phyloP scores from a whole-genome alignment of 805 yeast species.

The Candida xyloterini region DNA sequence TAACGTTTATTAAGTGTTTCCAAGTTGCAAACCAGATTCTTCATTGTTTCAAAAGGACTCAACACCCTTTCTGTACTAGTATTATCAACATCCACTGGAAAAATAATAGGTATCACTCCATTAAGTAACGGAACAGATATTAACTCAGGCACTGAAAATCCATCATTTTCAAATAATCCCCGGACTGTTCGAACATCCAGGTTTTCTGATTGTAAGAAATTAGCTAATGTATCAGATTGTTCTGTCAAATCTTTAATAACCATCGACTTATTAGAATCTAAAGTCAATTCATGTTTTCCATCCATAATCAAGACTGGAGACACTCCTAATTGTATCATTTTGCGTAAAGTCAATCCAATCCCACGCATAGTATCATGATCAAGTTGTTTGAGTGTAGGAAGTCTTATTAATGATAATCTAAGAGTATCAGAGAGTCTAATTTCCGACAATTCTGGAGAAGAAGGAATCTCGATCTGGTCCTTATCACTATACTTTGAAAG shows the following conservation, averaged over 20 bases:
- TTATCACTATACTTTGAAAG: constrained; percentile 21
- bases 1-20: constrained; percentile 21
- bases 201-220: constrained; percentile 18
- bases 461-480: constrained; percentile 7
- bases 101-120: constrained; percentile 57
- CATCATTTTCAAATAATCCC: constrained; percentile 36
- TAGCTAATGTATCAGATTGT: constrained; percentile 23
- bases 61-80: constrained; percentile 31
- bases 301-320: constrained; percentile 70
- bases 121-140: constrained; percentile 41
- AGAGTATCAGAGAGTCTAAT: constrained; percentile 37
- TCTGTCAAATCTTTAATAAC: constrained; percentile 21
- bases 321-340: constrained; percentile 62
- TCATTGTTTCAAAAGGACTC: constrained; percentile 40
- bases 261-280: constrained; percentile 3
- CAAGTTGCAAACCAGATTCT: constrained; percentile 37
- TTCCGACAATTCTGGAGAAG: constrained; percentile 17
- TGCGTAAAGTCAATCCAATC: constrained; percentile 53
- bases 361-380: constrained; percentile 37
- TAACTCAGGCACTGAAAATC: constrained; percentile 35
- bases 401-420: constrained; percentile 55
- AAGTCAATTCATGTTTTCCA: constrained; percentile 23
- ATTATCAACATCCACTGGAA: constrained; percentile 49
- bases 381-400: constrained; percentile 40
- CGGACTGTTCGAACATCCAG: constrained; percentile 32